phyloP scores from a whole-genome alignment of 2,329 filamentous ascomycete genomes.

The Orbilia blumenaviensis region DNA sequence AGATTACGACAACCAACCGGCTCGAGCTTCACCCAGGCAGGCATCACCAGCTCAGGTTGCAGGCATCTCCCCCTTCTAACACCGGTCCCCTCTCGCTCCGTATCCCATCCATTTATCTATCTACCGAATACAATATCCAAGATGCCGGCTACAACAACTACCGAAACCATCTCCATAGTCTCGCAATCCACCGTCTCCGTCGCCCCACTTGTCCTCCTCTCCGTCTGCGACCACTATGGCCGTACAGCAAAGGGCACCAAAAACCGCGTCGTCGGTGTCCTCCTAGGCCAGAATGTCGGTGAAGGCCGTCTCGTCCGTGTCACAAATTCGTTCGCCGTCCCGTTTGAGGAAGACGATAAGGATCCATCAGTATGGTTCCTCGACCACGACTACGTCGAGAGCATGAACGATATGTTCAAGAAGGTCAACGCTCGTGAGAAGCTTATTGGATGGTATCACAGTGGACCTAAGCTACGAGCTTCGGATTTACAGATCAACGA shows the following conservation, averaged over 20 bases:
- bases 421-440: constrained; percentile 99
- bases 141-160: constrained; percentile 50
- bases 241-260: constrained; percentile 88
- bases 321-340: constrained; percentile 98
- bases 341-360: constrained; percentile 98
- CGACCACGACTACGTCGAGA: constrained; percentile 99
- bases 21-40: constrained; percentile 17
- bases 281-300: constrained; percentile 94
- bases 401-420: constrained; percentile 99
- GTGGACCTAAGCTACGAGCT: constrained; percentile 92
- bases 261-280: constrained; percentile 89
- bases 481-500: constrained; percentile 99
- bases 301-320: constrained; percentile 82
- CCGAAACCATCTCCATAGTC: constrained; percentile 52
- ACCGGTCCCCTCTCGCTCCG: neutral
- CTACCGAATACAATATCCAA: constrained; percentile 2
- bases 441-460: constrained; percentile 99
- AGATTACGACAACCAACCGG: constrained; percentile 31
- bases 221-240: constrained; percentile 97
- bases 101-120: neutral
- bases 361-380: constrained; percentile 99
- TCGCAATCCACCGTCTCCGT: constrained; percentile 79
- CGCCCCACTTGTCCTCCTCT: constrained; percentile 95
- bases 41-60: constrained; percentile 3
- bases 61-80: neutral